phyloP scores from a whole-genome alignment of 805 yeast species.

The Kodamaea laetipori region DNA sequence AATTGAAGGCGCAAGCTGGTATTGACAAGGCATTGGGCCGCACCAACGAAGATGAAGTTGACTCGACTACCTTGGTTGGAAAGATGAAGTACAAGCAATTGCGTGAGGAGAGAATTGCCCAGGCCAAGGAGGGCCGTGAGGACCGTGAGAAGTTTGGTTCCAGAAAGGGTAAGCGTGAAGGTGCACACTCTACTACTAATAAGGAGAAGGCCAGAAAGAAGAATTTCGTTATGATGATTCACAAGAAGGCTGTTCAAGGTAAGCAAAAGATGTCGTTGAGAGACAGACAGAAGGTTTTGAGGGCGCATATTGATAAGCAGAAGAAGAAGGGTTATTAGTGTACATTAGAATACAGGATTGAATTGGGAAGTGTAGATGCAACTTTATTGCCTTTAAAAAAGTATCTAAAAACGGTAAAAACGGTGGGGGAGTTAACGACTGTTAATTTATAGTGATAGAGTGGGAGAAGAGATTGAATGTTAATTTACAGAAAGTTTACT shows the following conservation, averaged over 20 bases:
- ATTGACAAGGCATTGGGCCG: conserved; percentile 74
- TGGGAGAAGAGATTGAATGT: no score
- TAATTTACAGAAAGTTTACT: no score
- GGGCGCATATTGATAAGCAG: conserved; percentile 87
- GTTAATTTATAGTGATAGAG: no score
- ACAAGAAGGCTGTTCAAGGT: conserved; percentile 91
- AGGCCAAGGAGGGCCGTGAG: conserved; percentile 87
- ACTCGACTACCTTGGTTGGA: conserved; percentile 75
- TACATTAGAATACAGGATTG: neutral
- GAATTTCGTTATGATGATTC: conserved; percentile 99
- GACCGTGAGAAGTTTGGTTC: conserved; percentile 91
- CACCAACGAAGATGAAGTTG: conserved; percentile 81
- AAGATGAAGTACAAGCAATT: conserved; percentile 78
- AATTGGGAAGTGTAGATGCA: no score
- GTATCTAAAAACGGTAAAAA: no score
- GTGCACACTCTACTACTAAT: conserved; percentile 88
- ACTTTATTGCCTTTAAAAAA: no score
- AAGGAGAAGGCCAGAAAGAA: conserved; percentile 96
- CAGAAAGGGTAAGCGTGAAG: conserved; percentile 75
- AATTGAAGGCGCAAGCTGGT: conserved; percentile 82
- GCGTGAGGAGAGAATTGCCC: conserved; percentile 88
- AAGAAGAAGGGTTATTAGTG: conserved; percentile 75
- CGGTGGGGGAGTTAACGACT: no score
- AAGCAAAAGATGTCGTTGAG: conserved; percentile 86
- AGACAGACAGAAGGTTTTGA: conserved; percentile 83